These are phyloP conservation scores for Acacia acuminata DNA, from an alignment of 306 rosid species.

Conservation along the genomic window DNA sequence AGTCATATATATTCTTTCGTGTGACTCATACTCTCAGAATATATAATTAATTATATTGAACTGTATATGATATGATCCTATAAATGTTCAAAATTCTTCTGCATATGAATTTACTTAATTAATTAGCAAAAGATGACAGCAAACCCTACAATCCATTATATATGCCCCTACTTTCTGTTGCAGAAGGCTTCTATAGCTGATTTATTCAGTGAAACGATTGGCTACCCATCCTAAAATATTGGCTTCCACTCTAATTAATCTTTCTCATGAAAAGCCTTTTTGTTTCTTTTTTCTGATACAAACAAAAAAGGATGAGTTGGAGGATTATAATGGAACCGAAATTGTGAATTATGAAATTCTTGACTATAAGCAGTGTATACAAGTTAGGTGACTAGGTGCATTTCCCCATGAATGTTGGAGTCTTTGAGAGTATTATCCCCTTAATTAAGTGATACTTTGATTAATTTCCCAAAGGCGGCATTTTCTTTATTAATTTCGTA, in stretches of 20 bases:
- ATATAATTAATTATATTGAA: background rate
- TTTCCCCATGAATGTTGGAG: constrained; percentile 45
- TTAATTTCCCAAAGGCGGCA: background rate
- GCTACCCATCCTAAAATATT: constrained; percentile 35
- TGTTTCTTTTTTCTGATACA: background rate
- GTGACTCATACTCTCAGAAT: background rate
- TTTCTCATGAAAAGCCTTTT: constrained; percentile 2
- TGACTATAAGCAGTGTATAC: constrained; percentile 18
- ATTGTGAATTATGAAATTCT: constrained; percentile 28
- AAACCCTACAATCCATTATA: constrained; percentile 8
- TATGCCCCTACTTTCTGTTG: background rate
- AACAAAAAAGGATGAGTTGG: constrained; percentile 31
- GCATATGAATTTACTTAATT: background rate
- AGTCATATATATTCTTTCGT: background rate
- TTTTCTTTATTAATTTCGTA: background rate
- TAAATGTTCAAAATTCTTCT: background rate
- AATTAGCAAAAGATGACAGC: constrained; percentile 8
- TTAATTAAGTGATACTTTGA: background rate
- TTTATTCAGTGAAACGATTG: constrained; percentile 33
- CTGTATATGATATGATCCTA: background rate
- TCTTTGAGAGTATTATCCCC: background rate
- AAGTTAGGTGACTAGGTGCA: constrained; percentile 27
- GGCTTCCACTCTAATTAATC: constrained; percentile 37
- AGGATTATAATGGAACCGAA: constrained; percentile 10
- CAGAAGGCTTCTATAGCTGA: background rate